Percentiles rank a stretch among this genome's conserved stretches.
Conservation (phyloP, 2,329 filamentous ascomycete species). For the Verruconis gallopava region DNA sequence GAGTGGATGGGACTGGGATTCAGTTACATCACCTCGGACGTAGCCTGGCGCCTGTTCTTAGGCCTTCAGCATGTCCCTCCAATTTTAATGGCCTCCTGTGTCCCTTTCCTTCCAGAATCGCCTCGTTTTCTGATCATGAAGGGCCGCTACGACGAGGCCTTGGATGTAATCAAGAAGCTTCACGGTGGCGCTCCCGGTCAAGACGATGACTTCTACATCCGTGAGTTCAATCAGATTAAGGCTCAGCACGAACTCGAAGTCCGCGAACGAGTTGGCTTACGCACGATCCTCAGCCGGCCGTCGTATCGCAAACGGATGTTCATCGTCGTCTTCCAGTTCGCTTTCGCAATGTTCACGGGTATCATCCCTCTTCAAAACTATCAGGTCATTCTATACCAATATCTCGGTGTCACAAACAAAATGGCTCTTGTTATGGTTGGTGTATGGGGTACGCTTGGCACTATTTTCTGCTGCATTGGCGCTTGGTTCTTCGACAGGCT, state of each 20-base stretch:
- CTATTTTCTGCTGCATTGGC: not conserved
- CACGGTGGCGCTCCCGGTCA: slow-evolving; percentile 22
- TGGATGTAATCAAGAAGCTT: slow-evolving; percentile 14
- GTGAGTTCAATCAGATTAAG: slow-evolving; percentile 20
- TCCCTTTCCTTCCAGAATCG: slow-evolving; percentile 25
- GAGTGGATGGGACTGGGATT: slow-evolving; percentile 11
- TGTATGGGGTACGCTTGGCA: not conserved
- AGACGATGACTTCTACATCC: slow-evolving; percentile 17
- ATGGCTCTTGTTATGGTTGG: not conserved
- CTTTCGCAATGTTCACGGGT: slow-evolving; percentile 20
- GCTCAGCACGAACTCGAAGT: slow-evolving; percentile 20
- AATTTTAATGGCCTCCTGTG: slow-evolving; percentile 35
- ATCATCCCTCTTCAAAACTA: slow-evolving; percentile 14
- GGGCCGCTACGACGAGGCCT: slow-evolving; percentile 14
- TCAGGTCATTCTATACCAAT: slow-evolving; percentile 18
- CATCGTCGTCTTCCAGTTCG: slow-evolving; percentile 17
- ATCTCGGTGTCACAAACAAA: slow-evolving; percentile 16
- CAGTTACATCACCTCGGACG: slow-evolving; percentile 7
- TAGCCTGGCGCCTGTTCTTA: slow-evolving; percentile 7
- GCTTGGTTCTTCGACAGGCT: not conserved
- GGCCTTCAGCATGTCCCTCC: slow-evolving; percentile 6
- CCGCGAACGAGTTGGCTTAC: slow-evolving; percentile 16
- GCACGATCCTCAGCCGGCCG: slow-evolving; percentile 16
- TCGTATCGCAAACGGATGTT: slow-evolving; percentile 18
- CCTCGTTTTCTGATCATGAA: slow-evolving; percentile 17